phyloP scores from a whole-genome alignment of 2,329 filamentous ascomycete genomes.

The Aureobasidium sp. region DNA sequence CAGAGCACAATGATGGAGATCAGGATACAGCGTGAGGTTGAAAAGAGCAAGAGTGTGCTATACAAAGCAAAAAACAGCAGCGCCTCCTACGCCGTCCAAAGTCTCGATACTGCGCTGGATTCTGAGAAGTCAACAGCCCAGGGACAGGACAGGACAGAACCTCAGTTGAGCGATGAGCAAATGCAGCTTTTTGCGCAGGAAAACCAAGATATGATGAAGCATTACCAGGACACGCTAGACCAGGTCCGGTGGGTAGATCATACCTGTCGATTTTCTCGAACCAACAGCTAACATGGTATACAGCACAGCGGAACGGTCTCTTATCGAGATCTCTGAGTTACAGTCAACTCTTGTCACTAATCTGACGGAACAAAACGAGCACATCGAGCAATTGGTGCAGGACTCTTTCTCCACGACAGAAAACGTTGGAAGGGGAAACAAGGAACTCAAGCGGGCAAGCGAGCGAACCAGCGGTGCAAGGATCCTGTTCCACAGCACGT shows the following conservation, averaged over 20 bases:
- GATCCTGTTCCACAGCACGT: slow-evolving; percentile 40
- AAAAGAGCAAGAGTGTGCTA: slow-evolving; percentile 80
- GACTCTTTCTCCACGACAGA: slow-evolving; percentile 76
- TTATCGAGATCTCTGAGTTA: slow-evolving; percentile 86
- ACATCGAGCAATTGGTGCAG: slow-evolving; percentile 79
- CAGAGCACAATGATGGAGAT: slow-evolving; percentile 94
- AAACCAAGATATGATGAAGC: slow-evolving; percentile 84
- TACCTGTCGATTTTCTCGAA: background rate
- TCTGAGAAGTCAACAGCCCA: background rate
- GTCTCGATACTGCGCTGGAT: background rate
- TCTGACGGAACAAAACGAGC: slow-evolving; percentile 73
- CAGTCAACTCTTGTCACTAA: slow-evolving; percentile 85
- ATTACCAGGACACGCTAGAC: slow-evolving; percentile 88
- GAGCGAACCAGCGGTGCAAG: slow-evolving; percentile 44
- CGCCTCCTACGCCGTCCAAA: background rate
- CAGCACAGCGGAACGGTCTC: slow-evolving; percentile 79
- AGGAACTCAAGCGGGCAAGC: slow-evolving; percentile 75
- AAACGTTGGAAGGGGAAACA: slow-evolving; percentile 84
- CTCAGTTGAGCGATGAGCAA: slow-evolving; percentile 54
- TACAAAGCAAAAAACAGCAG: slow-evolving; percentile 51
- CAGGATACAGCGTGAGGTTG: slow-evolving; percentile 71
- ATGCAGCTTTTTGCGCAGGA: slow-evolving; percentile 88
- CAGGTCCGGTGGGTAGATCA: slow-evolving; percentile 70
- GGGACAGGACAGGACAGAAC: slow-evolving; percentile 1
- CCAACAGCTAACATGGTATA: background rate